Base-by-base conservation (phyloP, 2,329 filamentous ascomycete genomes). In the Pseudogymnoascus sp. region DNA sequence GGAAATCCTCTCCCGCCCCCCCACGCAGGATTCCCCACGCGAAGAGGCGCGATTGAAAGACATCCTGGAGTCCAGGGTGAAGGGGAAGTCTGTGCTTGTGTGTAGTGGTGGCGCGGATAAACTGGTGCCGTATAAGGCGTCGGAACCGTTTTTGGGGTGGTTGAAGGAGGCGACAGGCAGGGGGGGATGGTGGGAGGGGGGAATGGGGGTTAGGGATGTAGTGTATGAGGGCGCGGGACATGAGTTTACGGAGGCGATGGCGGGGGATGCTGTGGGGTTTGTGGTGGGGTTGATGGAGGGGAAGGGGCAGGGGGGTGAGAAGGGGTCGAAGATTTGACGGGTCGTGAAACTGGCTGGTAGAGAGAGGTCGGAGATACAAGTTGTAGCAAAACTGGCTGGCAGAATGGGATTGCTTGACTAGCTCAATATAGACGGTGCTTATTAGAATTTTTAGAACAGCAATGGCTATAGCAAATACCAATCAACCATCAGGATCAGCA, bases 151-250 rank as follows among this genome's bases (percentile, higher is more conserved):
- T 66, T 66, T 90, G 21, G 74, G 79, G 0, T 83, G 86, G 66
- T 75, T 95, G 63, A 84, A 85, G 71, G 75, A 78, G 6, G 85
- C 84, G 0, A 76, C 74, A 3, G 73, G 1, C 73, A 74, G 5
- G 68, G 31, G 10, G 67, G 66, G 1, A 6, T 87, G 79, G 81
- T 87, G 79, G 65, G 77, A 79, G 2, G 78, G 83, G 0, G 75
- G 76, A 0, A 75, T 90, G 1, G 77, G 77, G 37, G 72, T 93
- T 4, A 82, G 86, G 61, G 86, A 92, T 72, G 80, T 83, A 34
- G 77, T 91, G 0, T 93, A 91, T 69, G 79, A 84, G 1, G 86
- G 83, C 0, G 79, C 86, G 0, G 87, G 88, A 0, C 90, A 95
- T 73, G 77, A 80, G n/a, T 91, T 90, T 69, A 86, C 82, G 8